A percentile compares a stretch with the other conserved stretches of the same genome.
These are phyloP conservation scores for Cornus florida DNA, from an alignment of 148 eudicot genomes.

Conservation along the genomic window DNA sequence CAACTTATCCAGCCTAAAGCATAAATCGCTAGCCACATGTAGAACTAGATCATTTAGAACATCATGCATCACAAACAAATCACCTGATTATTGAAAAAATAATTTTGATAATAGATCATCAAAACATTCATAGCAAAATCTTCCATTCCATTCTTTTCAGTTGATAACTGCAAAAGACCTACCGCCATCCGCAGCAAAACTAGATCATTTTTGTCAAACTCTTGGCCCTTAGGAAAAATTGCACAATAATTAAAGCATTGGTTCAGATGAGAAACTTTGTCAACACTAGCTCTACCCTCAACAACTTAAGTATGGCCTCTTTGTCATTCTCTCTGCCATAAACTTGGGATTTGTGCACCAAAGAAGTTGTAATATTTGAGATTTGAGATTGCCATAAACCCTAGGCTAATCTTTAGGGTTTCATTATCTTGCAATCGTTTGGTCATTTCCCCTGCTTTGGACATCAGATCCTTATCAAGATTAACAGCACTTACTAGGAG, in stretches of 20 bases:
- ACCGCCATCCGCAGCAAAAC: slow-evolving; percentile 11
- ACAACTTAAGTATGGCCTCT: background rate
- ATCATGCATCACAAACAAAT: background rate
- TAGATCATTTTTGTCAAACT: background rate
- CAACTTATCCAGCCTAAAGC: background rate
- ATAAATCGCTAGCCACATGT: background rate
- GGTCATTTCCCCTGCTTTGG: background rate
- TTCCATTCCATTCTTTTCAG: background rate
- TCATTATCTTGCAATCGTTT: background rate
- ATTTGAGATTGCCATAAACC: background rate
- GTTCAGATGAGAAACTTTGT: background rate
- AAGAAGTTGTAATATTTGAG: background rate
- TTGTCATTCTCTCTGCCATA: slow-evolving; percentile 3
- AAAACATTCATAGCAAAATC: background rate
- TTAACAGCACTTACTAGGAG: background rate
- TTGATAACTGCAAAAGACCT: background rate
- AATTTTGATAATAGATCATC: too few species aligned
- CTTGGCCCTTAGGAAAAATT: background rate
- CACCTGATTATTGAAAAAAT: background rate
- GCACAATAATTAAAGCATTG: slow-evolving; percentile 6
- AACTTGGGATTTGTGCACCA: slow-evolving; percentile 4
- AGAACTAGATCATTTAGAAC: background rate
- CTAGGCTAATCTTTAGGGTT: background rate
- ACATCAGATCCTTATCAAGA: background rate
- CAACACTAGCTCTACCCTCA: background rate